Evolutionary conservation across 2,329 filamentous ascomycete genomes (phyloP).

Genomic region (Hypoxylon sp.): DNA sequence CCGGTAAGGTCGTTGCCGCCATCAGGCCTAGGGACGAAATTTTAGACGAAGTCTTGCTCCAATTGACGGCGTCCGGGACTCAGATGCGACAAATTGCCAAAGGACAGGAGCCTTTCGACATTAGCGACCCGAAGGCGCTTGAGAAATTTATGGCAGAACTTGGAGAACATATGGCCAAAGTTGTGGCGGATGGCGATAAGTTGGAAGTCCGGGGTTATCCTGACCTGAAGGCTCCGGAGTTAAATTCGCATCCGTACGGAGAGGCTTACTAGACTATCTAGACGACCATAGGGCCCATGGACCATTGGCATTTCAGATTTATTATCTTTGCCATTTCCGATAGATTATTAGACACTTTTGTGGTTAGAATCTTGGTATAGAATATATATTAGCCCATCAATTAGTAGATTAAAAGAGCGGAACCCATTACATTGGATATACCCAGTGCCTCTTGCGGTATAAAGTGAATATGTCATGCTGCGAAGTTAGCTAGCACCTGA

Average conservation of each 20-base stretch:
- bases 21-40: slow-evolving; percentile 63
- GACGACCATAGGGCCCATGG: background rate
- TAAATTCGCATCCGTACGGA: slow-evolving; percentile 33
- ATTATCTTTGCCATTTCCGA: background rate
- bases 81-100: slow-evolving; percentile 60
- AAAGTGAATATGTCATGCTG: no score
- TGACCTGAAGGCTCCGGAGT: slow-evolving; percentile 43
- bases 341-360: background rate
- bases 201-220: slow-evolving; percentile 48
- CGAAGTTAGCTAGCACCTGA: no score
- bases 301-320: no score
- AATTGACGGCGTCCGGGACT: slow-evolving; percentile 61
- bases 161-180: slow-evolving; percentile 43
- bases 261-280: slow-evolving; percentile 28
- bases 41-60: slow-evolving; percentile 62
- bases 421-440: background rate
- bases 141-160: slow-evolving; percentile 48
- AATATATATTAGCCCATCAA: background rate
- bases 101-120: slow-evolving; percentile 51
- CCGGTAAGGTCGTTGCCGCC: slow-evolving; percentile 63
- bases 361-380: slow-evolving; percentile 1
- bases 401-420: background rate
- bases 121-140: slow-evolving; percentile 43
- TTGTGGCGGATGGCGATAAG: slow-evolving; percentile 50
- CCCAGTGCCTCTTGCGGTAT: background rate